Percentiles rank a stretch among this genome's conserved stretches.
Conservation (phyloP, 2,329 filamentous ascomycete species). For the Ophiostoma himal-ulmi region DNA sequence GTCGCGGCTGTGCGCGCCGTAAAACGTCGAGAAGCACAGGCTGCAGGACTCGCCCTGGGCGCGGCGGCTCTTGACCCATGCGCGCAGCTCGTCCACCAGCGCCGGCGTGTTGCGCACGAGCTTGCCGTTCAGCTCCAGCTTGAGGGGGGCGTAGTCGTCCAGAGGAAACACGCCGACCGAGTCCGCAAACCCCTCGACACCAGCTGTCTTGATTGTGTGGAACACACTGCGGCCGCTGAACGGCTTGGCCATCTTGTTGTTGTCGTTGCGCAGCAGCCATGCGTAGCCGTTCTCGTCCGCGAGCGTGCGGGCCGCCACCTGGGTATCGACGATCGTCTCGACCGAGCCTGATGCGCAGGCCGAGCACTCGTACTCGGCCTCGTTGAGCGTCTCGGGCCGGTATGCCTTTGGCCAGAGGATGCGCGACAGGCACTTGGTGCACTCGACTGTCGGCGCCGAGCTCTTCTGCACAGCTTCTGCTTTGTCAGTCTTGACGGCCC, state of each 20-base stretch:
- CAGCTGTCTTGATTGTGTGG: slow-evolving; percentile 36
- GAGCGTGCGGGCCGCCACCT: slow-evolving; percentile 37
- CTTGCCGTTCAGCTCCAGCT: slow-evolving; percentile 32
- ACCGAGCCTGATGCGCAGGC: slow-evolving; percentile 35
- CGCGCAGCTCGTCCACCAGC: slow-evolving; percentile 34
- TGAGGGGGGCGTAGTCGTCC: slow-evolving; percentile 19
- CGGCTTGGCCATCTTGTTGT: slow-evolving; percentile 33
- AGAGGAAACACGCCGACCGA: slow-evolving; percentile 16
- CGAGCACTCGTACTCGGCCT: slow-evolving; percentile 36
- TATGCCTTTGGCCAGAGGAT: slow-evolving; percentile 45
- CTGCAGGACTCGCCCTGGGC: slow-evolving; percentile 39
- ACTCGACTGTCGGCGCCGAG: slow-evolving; percentile 40
- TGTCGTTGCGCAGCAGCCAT: slow-evolving; percentile 43
- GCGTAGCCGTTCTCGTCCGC: slow-evolving; percentile 37
- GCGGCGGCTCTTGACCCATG: slow-evolving; percentile 36
- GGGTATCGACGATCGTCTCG: slow-evolving; percentile 35
- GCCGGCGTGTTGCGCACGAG: slow-evolving; percentile 38
- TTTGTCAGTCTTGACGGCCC: not conserved
- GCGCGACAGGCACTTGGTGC: slow-evolving; percentile 40
- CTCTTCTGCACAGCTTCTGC: not conserved
- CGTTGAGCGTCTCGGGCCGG: slow-evolving; percentile 34
- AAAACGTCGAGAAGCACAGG: slow-evolving; percentile 38
- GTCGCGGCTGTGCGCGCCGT: slow-evolving; percentile 31
- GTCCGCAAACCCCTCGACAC: slow-evolving; percentile 28
- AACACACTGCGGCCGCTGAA: slow-evolving; percentile 34